These are phyloP conservation scores for Phoma herbarum DNA, from an alignment of 2,329 filamentous ascomycete species.

Conservation along the genomic window DNA sequence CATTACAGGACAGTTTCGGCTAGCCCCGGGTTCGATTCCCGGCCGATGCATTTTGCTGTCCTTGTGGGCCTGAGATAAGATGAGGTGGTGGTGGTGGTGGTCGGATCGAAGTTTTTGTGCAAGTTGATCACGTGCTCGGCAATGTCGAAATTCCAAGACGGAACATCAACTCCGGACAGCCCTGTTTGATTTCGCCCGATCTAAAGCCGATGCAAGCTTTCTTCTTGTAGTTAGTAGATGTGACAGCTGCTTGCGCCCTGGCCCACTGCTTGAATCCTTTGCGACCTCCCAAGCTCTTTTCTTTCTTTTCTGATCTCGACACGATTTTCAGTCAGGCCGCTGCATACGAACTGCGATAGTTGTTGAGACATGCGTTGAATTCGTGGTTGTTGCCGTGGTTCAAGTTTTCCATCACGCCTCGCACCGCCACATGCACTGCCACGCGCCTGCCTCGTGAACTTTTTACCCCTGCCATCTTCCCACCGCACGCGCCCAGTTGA, in stretches of 20 bases:
- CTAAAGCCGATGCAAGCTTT: not conserved
- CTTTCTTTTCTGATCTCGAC: not conserved
- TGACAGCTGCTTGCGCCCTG: not conserved
- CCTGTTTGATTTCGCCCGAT: not conserved
- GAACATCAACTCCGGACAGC: not conserved
- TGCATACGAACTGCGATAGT: not conserved
- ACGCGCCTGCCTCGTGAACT: conserved; percentile 27
- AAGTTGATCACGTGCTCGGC: not conserved
- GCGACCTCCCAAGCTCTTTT: not conserved
- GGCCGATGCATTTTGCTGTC: too few relatives aligned
- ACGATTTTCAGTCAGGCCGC: not conserved
- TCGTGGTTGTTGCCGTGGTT: not conserved
- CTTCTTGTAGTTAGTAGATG: not conserved
- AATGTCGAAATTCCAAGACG: not conserved
- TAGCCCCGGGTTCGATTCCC: conserved; percentile 41
- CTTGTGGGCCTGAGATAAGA: conserved; percentile 18
- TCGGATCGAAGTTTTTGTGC: not conserved
- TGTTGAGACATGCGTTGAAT: not conserved
- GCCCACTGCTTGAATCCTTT: too few relatives aligned
- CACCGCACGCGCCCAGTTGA: conserved; percentile 26
- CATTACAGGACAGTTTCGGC: conserved; percentile 24
- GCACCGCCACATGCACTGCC: conserved; percentile 20
- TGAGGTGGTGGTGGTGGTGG: not conserved
- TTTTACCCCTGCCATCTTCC: conserved; percentile 31
- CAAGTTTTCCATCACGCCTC: not conserved